Evolutionary conservation across 129 eudicot species (phyloP).

Genomic region (Flaveria brownii): DNA sequence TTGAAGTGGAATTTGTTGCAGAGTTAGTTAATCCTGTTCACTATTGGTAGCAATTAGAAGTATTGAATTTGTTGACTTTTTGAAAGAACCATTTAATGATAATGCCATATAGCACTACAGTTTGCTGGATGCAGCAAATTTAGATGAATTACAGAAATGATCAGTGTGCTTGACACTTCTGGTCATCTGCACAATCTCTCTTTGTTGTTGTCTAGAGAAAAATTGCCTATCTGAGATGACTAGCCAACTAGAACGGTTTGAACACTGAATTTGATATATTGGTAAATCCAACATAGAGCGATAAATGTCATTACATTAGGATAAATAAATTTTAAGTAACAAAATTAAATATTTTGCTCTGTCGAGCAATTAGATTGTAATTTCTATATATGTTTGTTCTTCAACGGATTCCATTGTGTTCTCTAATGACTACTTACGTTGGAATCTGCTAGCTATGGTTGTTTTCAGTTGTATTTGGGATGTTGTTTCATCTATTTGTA

Average conservation of each 20-base stretch:
- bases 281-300: background rate
- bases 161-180: background rate
- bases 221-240: background rate
- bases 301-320: too few species aligned
- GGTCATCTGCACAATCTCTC: background rate
- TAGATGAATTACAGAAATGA: background rate
- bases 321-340: too few species aligned
- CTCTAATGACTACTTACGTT: too few species aligned
- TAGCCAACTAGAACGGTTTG: background rate
- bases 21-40: conserved; percentile 9
- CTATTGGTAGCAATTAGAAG: conserved; percentile 2
- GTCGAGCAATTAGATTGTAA: too few species aligned
- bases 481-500: background rate
- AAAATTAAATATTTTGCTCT: too few species aligned
- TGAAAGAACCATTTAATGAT: background rate
- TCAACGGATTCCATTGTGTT: too few species aligned
- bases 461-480: too few species aligned
- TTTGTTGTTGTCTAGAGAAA: background rate
- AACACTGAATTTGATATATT: background rate
- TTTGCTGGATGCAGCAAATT: background rate
- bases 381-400: too few species aligned
- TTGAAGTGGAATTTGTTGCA: conserved; percentile 5
- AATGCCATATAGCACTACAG: background rate
- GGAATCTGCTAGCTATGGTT: too few species aligned
- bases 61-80: background rate